These are phyloP conservation scores for Turritis glabra DNA, from an alignment of 345 rosid genomes.

Conservation along the genomic window DNA sequence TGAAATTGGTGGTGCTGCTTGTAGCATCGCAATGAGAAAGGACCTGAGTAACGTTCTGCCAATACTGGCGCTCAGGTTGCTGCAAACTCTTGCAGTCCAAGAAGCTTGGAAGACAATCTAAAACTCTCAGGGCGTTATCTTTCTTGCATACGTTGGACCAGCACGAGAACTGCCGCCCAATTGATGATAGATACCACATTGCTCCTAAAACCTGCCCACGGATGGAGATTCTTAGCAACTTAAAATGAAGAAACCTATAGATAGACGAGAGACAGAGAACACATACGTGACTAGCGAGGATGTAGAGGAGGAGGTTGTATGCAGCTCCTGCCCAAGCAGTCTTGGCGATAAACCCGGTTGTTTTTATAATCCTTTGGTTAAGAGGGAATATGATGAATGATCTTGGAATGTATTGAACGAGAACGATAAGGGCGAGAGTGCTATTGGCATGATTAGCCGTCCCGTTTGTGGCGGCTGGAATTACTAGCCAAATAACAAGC, in stretches of 20 bases:
- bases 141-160: slow-evolving; percentile 62
- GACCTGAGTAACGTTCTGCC: slow-evolving; percentile 67
- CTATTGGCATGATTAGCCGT: slow-evolving; percentile 66
- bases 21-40: slow-evolving; percentile 57
- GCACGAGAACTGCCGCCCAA: slow-evolving; percentile 73
- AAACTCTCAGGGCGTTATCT: slow-evolving; percentile 43
- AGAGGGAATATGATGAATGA: slow-evolving; percentile 75
- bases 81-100: slow-evolving; percentile 55
- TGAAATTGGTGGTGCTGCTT: slow-evolving; percentile 45
- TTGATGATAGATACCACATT: slow-evolving; percentile 72
- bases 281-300: slow-evolving; percentile 80
- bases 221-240: slow-evolving; percentile 4
- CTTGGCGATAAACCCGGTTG: slow-evolving; percentile 67
- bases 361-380: slow-evolving; percentile 67
- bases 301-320: slow-evolving; percentile 72
- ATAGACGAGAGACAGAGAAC: neutral
- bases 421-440: slow-evolving; percentile 69
- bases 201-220: slow-evolving; percentile 72
- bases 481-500: slow-evolving; percentile 71
- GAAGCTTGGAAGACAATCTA: slow-evolving; percentile 62
- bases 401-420: slow-evolving; percentile 77
- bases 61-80: slow-evolving; percentile 59
- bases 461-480: slow-evolving; percentile 53
- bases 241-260: neutral
- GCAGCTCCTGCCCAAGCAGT: slow-evolving; percentile 93